phyloP scores from a whole-genome alignment of 305 asterid genomes.

The Solanum hybrid region DNA sequence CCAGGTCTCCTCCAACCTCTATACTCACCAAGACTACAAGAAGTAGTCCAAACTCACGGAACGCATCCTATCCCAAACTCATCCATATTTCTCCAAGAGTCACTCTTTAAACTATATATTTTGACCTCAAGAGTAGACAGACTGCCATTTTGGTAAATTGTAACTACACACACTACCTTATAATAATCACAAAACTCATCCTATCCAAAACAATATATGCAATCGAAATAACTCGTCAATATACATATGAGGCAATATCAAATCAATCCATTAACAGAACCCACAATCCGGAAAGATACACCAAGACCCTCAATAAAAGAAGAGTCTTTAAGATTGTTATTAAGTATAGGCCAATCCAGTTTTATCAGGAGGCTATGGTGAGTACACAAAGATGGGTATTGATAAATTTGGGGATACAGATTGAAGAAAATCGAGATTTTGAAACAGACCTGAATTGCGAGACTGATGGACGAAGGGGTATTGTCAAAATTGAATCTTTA shows the following conservation, averaged over 20 bases:
- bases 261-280: neutral
- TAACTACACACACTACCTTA: neutral
- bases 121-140: neutral
- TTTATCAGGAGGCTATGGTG: neutral
- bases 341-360: neutral
- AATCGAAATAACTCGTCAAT: neutral
- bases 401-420: neutral
- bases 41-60: neutral
- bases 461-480: neutral
- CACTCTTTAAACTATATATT: too few relatives aligned
- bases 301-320: too few relatives aligned
- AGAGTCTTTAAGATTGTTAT: too few relatives aligned
- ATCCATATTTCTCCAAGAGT: too few relatives aligned
- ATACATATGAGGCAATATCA: neutral
- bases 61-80: neutral
- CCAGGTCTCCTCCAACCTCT: neutral
- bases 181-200: too few relatives aligned
- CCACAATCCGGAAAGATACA: neutral
- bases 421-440: neutral
- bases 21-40: neutral
- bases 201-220: too few relatives aligned
- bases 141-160: neutral
- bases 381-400: neutral
- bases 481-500: too few relatives aligned
- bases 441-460: neutral